Evolutionary conservation across 331 rosid genomes (phyloP).

Genomic region (Phaseolus coccineus): DNA sequence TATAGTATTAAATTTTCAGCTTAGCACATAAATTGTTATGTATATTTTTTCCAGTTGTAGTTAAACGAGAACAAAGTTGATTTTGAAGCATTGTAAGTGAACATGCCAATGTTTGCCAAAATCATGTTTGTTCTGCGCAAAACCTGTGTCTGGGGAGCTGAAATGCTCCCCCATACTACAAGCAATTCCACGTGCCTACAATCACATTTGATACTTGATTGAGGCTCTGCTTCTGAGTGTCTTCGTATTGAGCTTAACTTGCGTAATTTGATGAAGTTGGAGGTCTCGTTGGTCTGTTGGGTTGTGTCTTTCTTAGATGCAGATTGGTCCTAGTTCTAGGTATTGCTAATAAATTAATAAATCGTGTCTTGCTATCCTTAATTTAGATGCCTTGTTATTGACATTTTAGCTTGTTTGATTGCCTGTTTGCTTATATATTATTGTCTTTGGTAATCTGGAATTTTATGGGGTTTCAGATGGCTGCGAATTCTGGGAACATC

Average conservation of each 20-base stretch:
- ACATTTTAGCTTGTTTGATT: constrained; percentile 6
- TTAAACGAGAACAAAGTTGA: not conserved
- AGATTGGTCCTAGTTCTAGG: constrained; percentile 20
- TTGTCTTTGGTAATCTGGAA: constrained; percentile 25
- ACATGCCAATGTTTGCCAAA: not conserved
- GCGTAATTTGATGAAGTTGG: constrained; percentile 14
- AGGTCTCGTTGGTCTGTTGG: not conserved
- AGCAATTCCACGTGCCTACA: constrained; percentile 13
- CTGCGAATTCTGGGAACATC: constrained; percentile 52
- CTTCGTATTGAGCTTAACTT: not conserved
- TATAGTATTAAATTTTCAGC: not conserved
- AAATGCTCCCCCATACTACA: not conserved
- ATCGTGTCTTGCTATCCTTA: not conserved
- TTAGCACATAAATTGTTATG: not conserved
- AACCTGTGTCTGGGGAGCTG: not conserved
- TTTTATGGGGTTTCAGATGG: constrained; percentile 69
- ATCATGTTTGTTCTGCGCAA: not conserved
- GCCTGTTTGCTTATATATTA: not conserved
- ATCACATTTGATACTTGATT: constrained; percentile 37
- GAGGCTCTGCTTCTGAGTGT: not conserved
- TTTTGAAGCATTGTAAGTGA: not conserved
- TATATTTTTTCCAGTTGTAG: not conserved
- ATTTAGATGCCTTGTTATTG: constrained; percentile 19
- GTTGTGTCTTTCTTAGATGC: constrained; percentile 28
- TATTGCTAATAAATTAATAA: not conserved